Evolutionary conservation across 192 early-diverging fungal species (phyloP), one percentile per base, ranked within the genome.

Genomic region (Coemansia aciculifera): DNA sequence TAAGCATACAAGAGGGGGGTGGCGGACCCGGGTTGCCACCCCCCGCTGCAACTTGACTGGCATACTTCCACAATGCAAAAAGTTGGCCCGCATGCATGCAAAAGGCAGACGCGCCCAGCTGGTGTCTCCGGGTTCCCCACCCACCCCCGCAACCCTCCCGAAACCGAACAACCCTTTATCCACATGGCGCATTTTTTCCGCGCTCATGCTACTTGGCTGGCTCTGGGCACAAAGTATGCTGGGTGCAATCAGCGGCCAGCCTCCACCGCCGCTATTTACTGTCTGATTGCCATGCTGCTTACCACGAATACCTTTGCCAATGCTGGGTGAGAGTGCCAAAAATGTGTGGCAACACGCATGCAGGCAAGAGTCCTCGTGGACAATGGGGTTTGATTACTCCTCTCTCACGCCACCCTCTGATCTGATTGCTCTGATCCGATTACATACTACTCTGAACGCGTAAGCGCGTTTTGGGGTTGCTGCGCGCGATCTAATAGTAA

Each of bases 341-440:
- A 49, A 54, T 48, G 46, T 48, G 46, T 48, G 51, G 51, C 51
- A 54, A 54, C 24, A 29, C 51, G 51, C 24, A 54, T 54, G 51
- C 46, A 48, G 46, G 46, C 46, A 48, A n/a, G 19, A 48, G 46
- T 11, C 46, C 46, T 48, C 46, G 46, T 48, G 46, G 46, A 19
- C 46, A 48, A 19, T n/a, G n/a, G 46, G 19, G n/a, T 48, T 23
- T 48, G 19, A 44, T 44, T n/a, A 3, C 15, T n/a, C 24, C 48
- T 29, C 11, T 24, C 51, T 54, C 51, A 29, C 51, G 51, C 51
- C 27, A 54, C 51, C 27, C 24, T 54, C 24, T 54, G 51, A 54
- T 54, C 27, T 54, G 51, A 54, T 24, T 29, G 23, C 21, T 54
- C 51, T 54, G 51, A 54, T 54, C 51, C 51, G 51, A 54, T 31